A percentile compares a stretch with the other conserved stretches of the same genome.
Conservation (phyloP, 306 rosid genomes). For the Prunus fruticosa region DNA sequence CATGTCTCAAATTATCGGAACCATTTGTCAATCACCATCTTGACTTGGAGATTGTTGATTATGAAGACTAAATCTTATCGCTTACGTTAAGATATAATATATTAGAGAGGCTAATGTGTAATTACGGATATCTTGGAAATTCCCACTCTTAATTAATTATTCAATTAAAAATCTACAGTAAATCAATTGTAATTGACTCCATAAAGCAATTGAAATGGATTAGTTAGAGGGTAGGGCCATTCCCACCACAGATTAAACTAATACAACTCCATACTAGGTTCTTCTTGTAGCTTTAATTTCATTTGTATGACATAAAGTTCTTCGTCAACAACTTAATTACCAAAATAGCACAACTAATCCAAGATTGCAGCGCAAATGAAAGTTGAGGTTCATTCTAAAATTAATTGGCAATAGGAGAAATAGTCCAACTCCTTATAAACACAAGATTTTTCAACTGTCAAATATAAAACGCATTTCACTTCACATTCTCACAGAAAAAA, state of each 20-base stretch:
- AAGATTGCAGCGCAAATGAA: too few species aligned
- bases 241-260: background rate
- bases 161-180: background rate
- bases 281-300: too few species aligned
- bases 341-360: too few species aligned
- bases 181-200: slow-evolving; percentile 16
- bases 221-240: slow-evolving; percentile 11
- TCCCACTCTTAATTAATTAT: background rate
- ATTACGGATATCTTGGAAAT: slow-evolving; percentile 17
- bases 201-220: slow-evolving; percentile 15
- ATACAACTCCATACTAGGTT: background rate
- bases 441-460: rapidly evolving
- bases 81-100: slow-evolving; percentile 40
- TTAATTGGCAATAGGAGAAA: too few species aligned
- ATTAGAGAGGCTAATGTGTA: slow-evolving; percentile 8
- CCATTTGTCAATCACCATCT: slow-evolving; percentile 46
- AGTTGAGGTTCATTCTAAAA: too few species aligned
- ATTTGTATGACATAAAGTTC: too few species aligned
- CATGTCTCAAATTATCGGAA: slow-evolving; percentile 40
- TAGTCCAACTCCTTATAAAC: too few species aligned
- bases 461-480: background rate
- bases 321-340: too few species aligned
- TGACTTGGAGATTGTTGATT: slow-evolving; percentile 25
- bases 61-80: slow-evolving; percentile 47
- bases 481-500: background rate